These are phyloP conservation scores for Fraxinus pennsylvanica DNA, from an alignment of 257 asterid genomes.

Conservation along the genomic window DNA sequence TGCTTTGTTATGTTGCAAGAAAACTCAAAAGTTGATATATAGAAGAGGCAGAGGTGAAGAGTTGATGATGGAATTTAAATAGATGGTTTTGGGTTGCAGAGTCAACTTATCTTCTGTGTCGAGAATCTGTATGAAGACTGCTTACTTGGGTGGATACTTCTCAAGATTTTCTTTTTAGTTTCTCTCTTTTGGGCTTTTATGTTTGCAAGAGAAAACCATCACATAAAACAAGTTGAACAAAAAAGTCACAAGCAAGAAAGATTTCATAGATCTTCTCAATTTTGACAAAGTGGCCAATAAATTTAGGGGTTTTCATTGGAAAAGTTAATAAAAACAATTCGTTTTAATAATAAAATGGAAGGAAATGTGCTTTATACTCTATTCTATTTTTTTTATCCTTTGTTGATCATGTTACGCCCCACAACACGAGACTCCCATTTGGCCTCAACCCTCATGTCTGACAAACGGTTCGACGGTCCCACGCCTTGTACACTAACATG, in stretches of 20 bases:
- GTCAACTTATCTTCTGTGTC: constrained; percentile 53
- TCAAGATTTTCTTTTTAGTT: constrained; percentile 32
- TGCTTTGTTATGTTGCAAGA: constrained; percentile 27
- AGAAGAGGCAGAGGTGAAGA: constrained; percentile 23
- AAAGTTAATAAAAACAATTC: not conserved
- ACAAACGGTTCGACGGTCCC: too few relatives aligned
- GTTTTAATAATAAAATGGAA: not conserved
- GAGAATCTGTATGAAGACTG: constrained; percentile 57
- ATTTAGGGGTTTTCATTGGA: not conserved
- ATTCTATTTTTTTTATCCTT: not conserved
- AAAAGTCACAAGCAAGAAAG: constrained; percentile 38
- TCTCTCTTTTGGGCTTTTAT: constrained; percentile 26
- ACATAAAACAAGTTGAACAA: constrained; percentile 31
- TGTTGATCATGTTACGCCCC: too few relatives aligned
- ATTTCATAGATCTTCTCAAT: constrained; percentile 59
- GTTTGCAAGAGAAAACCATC: constrained; percentile 30
- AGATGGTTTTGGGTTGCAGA: constrained; percentile 39
- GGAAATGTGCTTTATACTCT: not conserved
- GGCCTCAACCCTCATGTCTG: too few relatives aligned
- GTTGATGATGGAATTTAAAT: constrained; percentile 49
- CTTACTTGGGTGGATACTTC: constrained; percentile 42
- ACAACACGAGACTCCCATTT: too few relatives aligned
- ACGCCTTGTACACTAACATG: too few relatives aligned
- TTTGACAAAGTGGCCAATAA: constrained; percentile 49
- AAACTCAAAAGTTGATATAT: constrained; percentile 22